phyloP scores from a whole-genome alignment of 306 rosid genomes.

The Cercis canadensis region DNA sequence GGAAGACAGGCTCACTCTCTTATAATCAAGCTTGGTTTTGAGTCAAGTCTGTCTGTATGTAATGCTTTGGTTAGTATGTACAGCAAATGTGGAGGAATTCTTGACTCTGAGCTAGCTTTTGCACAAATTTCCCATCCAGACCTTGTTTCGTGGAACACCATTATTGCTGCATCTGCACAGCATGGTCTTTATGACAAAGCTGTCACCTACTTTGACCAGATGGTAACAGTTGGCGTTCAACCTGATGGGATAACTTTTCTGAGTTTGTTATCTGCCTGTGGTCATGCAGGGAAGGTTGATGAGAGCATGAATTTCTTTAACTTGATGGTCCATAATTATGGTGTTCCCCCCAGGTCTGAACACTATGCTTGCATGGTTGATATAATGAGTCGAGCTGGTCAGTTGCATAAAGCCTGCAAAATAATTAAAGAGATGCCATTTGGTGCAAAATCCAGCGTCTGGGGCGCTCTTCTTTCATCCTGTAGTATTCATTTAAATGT shows the following conservation, averaged over 20 bases:
- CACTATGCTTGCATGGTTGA: constrained; percentile 54
- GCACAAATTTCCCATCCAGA: constrained; percentile 51
- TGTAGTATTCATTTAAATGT: too few species aligned
- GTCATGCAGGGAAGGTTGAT: constrained; percentile 47
- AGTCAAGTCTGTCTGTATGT: constrained; percentile 48
- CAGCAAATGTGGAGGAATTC: constrained; percentile 55
- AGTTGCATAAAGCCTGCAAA: constrained; percentile 46
- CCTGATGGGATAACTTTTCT: constrained; percentile 60
- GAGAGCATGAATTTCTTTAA: constrained; percentile 43
- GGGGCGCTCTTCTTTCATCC: too few species aligned
- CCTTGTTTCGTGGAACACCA: constrained; percentile 56
- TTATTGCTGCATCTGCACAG: constrained; percentile 59
- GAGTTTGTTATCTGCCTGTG: constrained; percentile 51
- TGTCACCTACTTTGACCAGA: constrained; percentile 42
- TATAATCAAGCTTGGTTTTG: constrained; percentile 44
- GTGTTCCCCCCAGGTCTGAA: constrained; percentile 51
- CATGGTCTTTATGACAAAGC: constrained; percentile 59
- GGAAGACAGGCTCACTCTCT: constrained; percentile 46
- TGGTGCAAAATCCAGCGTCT: too few species aligned
- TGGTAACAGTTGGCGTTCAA: constrained; percentile 20
- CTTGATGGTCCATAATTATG: constrained; percentile 44
- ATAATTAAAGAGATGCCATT: too few species aligned
- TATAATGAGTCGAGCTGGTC: constrained; percentile 50
- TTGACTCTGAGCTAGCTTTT: constrained; percentile 45
- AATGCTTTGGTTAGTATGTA: constrained; percentile 62